phyloP scores from a whole-genome alignment of 768 basidiomycete genomes.

The Trametes maxima region DNA sequence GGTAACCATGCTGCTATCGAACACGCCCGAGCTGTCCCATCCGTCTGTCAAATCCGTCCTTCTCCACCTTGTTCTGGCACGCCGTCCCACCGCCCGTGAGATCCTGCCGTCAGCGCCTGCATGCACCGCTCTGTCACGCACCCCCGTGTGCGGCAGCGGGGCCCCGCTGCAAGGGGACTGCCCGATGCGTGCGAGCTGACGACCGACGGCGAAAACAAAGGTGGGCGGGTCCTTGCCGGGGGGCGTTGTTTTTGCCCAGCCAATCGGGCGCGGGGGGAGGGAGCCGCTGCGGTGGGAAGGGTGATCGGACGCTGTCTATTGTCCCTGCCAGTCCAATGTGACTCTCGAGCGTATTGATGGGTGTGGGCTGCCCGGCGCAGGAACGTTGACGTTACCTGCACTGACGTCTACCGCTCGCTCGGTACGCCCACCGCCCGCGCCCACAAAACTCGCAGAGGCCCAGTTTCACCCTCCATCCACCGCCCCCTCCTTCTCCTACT shows the following conservation, averaged over 20 bases:
- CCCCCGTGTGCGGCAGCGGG: background rate
- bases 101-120: background rate
- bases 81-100: background rate
- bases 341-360: too few relatives aligned
- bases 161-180: background rate
- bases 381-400: background rate
- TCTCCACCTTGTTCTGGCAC: background rate
- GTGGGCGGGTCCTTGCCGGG: background rate
- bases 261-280: conserved; percentile 3
- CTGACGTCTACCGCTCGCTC: conserved; percentile 9
- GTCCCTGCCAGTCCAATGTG: background rate
- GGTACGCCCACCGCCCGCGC: conserved; percentile 11
- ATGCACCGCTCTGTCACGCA: background rate
- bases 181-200: background rate
- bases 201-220: conserved; percentile 4
- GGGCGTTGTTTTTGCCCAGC: conserved; percentile 12
- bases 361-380: background rate
- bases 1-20: conserved; percentile 8
- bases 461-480: conserved; percentile 23
- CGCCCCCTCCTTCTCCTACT: conserved; percentile 27
- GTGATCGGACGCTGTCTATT: conserved; percentile 9
- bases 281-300: conserved; percentile 2
- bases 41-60: background rate
- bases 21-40: background rate
- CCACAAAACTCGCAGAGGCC: conserved; percentile 15